Evolutionary conservation across 2,329 filamentous ascomycete genomes (phyloP), one percentile per base, ranked within the genome.

Genomic region (Cytospora piceicola): DNA sequence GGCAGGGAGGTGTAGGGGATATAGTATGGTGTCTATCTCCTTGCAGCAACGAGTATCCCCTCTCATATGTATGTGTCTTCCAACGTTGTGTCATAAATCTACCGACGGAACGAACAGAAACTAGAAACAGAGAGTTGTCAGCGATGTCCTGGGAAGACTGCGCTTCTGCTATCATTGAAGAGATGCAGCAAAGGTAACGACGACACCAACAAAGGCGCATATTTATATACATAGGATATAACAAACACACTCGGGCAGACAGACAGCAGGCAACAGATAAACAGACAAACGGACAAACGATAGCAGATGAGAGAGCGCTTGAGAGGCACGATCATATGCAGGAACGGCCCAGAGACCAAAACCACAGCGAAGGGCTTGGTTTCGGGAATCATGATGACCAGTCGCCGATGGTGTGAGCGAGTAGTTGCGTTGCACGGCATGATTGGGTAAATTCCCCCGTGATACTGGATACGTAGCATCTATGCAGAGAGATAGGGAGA

Each of bases 381-480:
- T 49, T 49, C 46, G 46, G 46, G 46, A 49, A 49, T 22, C 46
- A 24, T 49, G 46, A 14, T 49, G 14, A 20, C 46, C 46, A 49
- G 46, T 49, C 46, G 20, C n/a, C n/a, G 46, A 24, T 24, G n/a
- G n/a, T 49, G n/a, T 22, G 46, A 49, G n/a, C 14, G 46, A 49
- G 46, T 49, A 49, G 46, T 1, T 14, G 46, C n/a, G n/a, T 49
- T 24, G 17, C n/a, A 24, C 11, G 46, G 46, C 46, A 24, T 49
- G 46, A 49, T 24, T 49, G 46, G 46, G 24, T 12, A 8, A 24
- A 24, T 22, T 3, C 6, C 46, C 39, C 46, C 46, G 46, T 49
- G 46, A 24, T 24, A 24, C 46, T 49, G 46, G 46, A 49, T 49
- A n/a, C 24, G 46, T 49, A 49, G 46, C 46, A 49, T 49, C 46